Base-by-base conservation (phyloP, 2,329 filamentous ascomycete genomes). In the Atkinsonella texensis region DNA sequence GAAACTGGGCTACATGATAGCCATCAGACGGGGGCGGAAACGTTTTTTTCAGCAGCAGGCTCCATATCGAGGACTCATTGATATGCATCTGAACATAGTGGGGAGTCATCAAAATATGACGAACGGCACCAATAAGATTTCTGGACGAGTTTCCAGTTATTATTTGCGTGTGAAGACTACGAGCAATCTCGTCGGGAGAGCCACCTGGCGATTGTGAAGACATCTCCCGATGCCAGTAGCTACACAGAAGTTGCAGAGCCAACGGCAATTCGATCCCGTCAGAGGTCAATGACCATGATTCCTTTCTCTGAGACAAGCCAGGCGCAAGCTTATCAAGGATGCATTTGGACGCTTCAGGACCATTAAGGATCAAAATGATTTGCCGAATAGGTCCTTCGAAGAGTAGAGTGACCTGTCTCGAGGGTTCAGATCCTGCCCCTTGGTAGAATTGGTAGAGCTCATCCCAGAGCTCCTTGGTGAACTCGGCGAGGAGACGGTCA, bases 331-430 rank as follows among this genome's bases (percentile, higher is more conserved):
- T 65, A 15, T 69, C 64, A 8, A 69, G 60, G 1, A 69, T 48
- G 41, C 65, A 68, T 28, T 56, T 57, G 5, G 67, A 57, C 15
- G 63, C 62, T 53, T 69, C 67, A 5, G 67, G 67, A 1, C 67
- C 63, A 45, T 66, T 65, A 38, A 69, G 62, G 13, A 68, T 61
- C 7, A 69, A 58, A 11, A 68, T 55, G n/a, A 68, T 56, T 50
- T 69, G 67, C 12, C 63, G 63, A n/a, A 69, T 57, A 6, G 67
- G 67, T 0, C 67, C 67, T 38, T 68, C 64, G 12, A 69, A 69
- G 3, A 69, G 54, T 5, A 65, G 59, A 20, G 57, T 57, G 42
- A 68, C 60, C 46, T 68, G 67, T 15, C 59, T 60, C 1, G 58
- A 56, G 4, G 60, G 62, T n/a, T 60, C 57, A 9, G 54, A 17